Base-by-base conservation (phyloP, 2,329 filamentous ascomycete genomes). In the Pestalotiopsis sp. region DNA sequence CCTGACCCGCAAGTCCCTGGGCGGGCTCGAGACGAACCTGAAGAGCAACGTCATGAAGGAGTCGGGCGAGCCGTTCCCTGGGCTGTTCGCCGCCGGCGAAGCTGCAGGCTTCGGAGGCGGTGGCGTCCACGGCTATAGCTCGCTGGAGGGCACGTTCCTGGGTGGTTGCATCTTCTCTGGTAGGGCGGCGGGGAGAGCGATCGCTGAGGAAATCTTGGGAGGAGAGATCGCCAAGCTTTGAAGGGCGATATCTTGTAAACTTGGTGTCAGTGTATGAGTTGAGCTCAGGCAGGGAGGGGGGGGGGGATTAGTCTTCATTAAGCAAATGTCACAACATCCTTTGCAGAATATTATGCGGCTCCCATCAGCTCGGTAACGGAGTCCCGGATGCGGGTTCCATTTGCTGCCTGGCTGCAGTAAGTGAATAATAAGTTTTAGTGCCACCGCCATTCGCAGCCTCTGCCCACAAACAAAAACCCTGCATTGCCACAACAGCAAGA, bases 81-180 rank as follows among this genome's bases (percentile, higher is more conserved):
- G 87, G 0, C 73, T 90, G 14, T 90, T 89, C 67, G 87, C 88
- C 0, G 88, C 88, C 0, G 88, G 88, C 5, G 88, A 90, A 74
- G 86, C 81, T 1, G 87, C 88, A 0, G 88, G 88, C 0, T 90
- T 90, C 68, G 88, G 88, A 0, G 88, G 88, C 2, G 88, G 88
- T 2, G 88, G 88, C 17, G 86, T 90, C 0, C 88, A 90, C 71
- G 88, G 88, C 0, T 90, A 90, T 72, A 88, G 82, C 72, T 86
- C 88, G 1, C 83, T 90, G 45, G 88, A 90, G 76, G 88, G 88
- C 0, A 90, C 88, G 0, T 90, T 90, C 73, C 72, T 90, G 3
- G 88, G 88, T 14, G 88, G 88, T 0, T 90, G 88, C 69, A 89
- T 90, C 72, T 90, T 90, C 72, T 90, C 88, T 0, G 88, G 88